A percentile compares a stretch with the other conserved stretches of the same genome.
Evolutionary conservation across 495 filamentous ascomycete genomes (phyloP).

Genomic region (Penicillium chermesinum): DNA sequence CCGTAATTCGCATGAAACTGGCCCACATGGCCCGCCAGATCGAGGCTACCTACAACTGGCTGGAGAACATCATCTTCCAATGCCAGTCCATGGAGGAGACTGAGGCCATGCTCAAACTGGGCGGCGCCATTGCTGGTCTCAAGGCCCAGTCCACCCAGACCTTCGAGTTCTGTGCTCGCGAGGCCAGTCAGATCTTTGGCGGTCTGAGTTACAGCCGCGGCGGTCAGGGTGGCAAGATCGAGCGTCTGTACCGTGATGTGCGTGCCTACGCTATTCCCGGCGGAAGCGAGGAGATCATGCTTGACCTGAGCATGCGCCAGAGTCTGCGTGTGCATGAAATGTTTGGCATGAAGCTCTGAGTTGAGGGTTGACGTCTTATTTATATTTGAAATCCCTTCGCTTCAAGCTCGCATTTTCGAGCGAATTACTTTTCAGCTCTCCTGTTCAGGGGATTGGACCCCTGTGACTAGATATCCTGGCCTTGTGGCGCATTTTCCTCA

Average conservation of each 20-base stretch:
- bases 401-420: too few relatives aligned
- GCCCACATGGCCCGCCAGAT: constrained; percentile 98
- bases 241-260: constrained; percentile 94
- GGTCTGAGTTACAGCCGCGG: constrained; percentile 89
- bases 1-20: constrained; percentile 95
- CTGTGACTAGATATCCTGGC: constrained; percentile 19
- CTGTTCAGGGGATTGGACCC: too few relatives aligned
- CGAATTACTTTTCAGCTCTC: too few relatives aligned
- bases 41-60: constrained; percentile 92
- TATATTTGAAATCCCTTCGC: too few relatives aligned
- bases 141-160: constrained; percentile 91
- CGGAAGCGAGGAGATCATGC: constrained; percentile 97
- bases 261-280: constrained; percentile 96
- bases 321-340: constrained; percentile 82
- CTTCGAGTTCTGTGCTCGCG: constrained; percentile 95
- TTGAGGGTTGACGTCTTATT: constrained; percentile 6
- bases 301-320: constrained; percentile 94
- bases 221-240: constrained; percentile 93
- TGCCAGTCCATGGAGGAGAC: constrained; percentile 87
- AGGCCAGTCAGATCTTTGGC: constrained; percentile 96
- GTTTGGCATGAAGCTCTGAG: constrained; percentile 92
- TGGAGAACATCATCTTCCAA: constrained; percentile 95
- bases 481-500: constrained; percentile 14
- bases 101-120: constrained; percentile 92
- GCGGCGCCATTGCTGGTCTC: constrained; percentile 86